A percentile compares a stretch with the other conserved stretches of the same genome.
Conservation (phyloP, 2,329 filamentous ascomycete species). For the Penicillium sp. region DNA sequence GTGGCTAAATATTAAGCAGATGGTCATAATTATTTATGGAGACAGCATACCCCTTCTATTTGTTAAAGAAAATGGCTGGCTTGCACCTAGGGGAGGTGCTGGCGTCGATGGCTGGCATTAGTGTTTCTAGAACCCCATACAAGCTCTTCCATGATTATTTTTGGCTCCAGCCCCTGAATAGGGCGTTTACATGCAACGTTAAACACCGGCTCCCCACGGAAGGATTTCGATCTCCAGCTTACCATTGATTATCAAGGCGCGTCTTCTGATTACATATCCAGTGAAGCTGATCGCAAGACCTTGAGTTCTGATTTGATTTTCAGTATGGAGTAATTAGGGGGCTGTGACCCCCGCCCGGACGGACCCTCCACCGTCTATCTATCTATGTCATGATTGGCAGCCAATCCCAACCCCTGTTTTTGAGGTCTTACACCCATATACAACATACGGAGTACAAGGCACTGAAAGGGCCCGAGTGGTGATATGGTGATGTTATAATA, state of each 20-base stretch:
- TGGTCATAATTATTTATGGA: constrained; percentile 2
- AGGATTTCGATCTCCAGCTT: background rate
- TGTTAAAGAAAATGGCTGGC: background rate
- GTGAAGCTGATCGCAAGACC: background rate
- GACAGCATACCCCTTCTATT: background rate
- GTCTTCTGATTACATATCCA: background rate
- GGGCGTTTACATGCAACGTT: background rate
- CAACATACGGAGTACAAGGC: too few species aligned
- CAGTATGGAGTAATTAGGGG: background rate
- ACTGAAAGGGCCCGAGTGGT: background rate
- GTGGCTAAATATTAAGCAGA: constrained; percentile 15
- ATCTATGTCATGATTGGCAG: background rate
- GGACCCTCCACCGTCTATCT: background rate
- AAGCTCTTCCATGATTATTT: constrained; percentile 1
- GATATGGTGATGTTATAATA: background rate
- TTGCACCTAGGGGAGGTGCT: background rate
- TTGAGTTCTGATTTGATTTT: background rate
- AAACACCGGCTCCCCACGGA: background rate
- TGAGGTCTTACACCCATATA: background rate
- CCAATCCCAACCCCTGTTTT: background rate
- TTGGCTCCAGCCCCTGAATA: constrained; percentile 7
- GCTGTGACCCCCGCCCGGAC: background rate
- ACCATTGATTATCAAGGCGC: background rate
- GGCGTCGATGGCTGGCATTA: constrained; percentile 2
- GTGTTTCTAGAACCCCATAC: constrained; percentile 1